Base-by-base conservation (phyloP, 2,329 filamentous ascomycete genomes). In the Claviceps africana region DNA sequence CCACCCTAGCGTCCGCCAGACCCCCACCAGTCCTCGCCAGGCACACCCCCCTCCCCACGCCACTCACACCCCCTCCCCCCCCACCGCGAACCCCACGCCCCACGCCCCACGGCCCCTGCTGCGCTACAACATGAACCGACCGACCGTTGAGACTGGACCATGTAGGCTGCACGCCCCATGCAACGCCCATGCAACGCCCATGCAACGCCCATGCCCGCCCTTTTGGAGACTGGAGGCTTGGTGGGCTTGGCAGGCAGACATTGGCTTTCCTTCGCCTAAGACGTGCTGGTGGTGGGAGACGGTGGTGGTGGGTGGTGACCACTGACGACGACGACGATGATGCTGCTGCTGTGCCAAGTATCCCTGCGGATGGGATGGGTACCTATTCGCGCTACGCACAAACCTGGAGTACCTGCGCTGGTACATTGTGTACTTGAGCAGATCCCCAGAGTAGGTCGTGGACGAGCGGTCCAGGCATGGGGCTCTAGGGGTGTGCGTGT, bases 401-500 rank as follows among this genome's bases (percentile, higher is more conserved):
- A n/a, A n/a, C n/a, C n/a, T n/a, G n/a, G n/a, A n/a, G n/a, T n/a
- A n/a, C n/a, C n/a, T n/a, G n/a, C n/a, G n/a, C n/a, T n/a, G n/a
- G n/a, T n/a, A n/a, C n/a, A n/a, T n/a, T n/a, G n/a, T n/a, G n/a
- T n/a, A n/a, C n/a, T n/a, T n/a, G n/a, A n/a, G n/a, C n/a, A n/a
- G n/a, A n/a, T n/a, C n/a, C n/a, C n/a, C n/a, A n/a, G n/a, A n/a
- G n/a, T n/a, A 28, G 7, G 42, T 44, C 10, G 15, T 54, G 35
- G 46, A 54, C 52, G 52, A 54, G 46, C 37, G 9, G 22, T 19
- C 39, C 52, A 51, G 48, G 43, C 45, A 48, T 33, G 49, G 48
- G 45, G 21, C 22, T 42, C 45, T 25, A 19, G 31, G 42, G 51
- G 37, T 40, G 2, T 15, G 33, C 13, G 31, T 33, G 31, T 33